Conservation (phyloP, 345 rosid genomes). For the Trapa incisa region DNA sequence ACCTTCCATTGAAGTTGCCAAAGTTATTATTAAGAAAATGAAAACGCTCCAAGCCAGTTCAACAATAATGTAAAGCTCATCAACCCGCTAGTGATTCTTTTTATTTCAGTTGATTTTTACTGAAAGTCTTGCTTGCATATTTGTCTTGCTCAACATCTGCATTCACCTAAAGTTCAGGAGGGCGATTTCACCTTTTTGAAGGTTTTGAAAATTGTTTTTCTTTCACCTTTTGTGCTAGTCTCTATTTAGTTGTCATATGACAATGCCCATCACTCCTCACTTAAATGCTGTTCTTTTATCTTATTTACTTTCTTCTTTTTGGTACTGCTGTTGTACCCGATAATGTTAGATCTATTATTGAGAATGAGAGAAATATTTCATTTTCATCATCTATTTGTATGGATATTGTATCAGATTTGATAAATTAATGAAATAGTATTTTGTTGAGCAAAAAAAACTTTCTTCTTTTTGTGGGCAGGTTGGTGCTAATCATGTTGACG, state of each 20-base stretch:
- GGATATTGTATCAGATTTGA: no score
- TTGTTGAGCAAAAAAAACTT: no score
- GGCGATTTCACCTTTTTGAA: neutral
- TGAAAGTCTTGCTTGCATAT: neutral
- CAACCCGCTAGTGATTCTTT: neutral
- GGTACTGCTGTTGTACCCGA: no score
- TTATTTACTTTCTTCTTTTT: neutral
- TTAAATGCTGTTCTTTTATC: neutral
- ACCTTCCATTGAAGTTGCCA: neutral
- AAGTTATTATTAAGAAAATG: neutral
- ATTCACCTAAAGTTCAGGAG: neutral
- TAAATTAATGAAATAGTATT: no score
- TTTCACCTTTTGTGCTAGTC: neutral
- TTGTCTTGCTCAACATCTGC: neutral
- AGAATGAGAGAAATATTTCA: no score
- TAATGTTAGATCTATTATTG: no score
- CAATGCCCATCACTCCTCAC: no score
- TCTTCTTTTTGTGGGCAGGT: conserved; percentile 17
- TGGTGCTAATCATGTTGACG: conserved; percentile 22
- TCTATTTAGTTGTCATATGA: no score
- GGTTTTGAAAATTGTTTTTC: neutral
- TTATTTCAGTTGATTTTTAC: neutral
- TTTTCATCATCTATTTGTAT: no score
- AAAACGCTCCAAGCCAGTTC: neutral
- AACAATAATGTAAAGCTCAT: neutral